Base-by-base conservation (phyloP, 1,284 basidiomycete species). In the Neotropicomus parvogracilis region DNA sequence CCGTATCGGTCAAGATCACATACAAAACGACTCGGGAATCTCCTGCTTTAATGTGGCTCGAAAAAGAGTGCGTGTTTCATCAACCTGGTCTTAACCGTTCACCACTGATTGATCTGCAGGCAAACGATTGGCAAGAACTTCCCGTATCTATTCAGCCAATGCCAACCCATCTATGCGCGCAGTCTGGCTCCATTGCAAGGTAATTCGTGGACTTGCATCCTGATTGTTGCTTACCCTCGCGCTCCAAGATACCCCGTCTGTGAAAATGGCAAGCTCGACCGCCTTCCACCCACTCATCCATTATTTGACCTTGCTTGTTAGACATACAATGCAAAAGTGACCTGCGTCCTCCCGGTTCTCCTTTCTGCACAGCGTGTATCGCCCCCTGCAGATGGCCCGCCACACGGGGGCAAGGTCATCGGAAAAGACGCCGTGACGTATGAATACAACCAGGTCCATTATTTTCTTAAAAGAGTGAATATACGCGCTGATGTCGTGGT, bases 111-210 rank as follows among this genome's bases (percentile, higher is more conserved):
- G 47, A 24, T 14, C 2, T 11, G 5, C 49, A 89, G 88, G 53
- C 90, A 97, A 70, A 98, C 95, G 0, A 89, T 91, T 52, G 89
- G 89, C 16, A 91, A 93, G 60, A 71, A 77, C 42, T 88, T 90
- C 68, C 90, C 91, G 0, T 98, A 91, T 71, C 71, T 97, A 21
- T 98, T 97, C 74, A 95, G 90, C 47, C 94, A 98, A 68, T 92
- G 89, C 61, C 93, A 98, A 65, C 93, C 95, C 17, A 95, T 93
- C 59, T 85, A 94, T 63, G 87, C 87, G 6, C 81, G 94, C 32
- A 80, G 86, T 1, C 67, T 97, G 40, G 78, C 83, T 1, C 93
- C 94, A 1, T 67, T 90, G 46, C 91, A 94, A 78, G 89, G 88
- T 78, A 40, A 45, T 47, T 16, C n/a, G 9, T 2, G 0, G 1